Evolutionary conservation across 169 alveolate species (phyloP), one percentile per base, ranked within the genome.

Genomic region (Cryptosporidium viatorum): DNA sequence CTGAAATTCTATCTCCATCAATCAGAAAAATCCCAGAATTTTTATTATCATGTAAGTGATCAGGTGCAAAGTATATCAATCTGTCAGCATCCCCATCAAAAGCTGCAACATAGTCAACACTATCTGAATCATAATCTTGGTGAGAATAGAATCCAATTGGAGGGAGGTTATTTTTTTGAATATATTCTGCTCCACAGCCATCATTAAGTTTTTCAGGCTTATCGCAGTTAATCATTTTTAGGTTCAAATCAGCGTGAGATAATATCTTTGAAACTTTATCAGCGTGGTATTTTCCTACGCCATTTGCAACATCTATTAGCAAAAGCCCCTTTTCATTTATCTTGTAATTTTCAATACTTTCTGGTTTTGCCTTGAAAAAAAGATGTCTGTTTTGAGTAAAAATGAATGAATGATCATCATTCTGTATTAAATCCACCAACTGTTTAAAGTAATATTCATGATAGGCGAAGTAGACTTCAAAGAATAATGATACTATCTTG

Each of bases 31-130:
- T 84, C 23, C 62, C 69, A 73, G 65, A 41, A 45, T 35, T 84
- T 26, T 52, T 84, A 62, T 69, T 70, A 3, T 37, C 23, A 33
- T 65, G 52, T 2, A 31, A n/a, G 14, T 35, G 50, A 37, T 65
- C 29, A 29, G 86, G 70, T 85, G 91, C 50, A 91, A 89, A 96
- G 84, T 94, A 95, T 18, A 96, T 93, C 18, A 95, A 71, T 86
- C 98, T 94, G 62, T 96, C 98, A 12, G 97, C 97, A 86, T 96
- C 98, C 6, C 98, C 98, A 92, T 96, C 95, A 18, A 93, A 74
- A 18, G 95, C 70, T 70, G 85, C 92, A 35, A 92, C 91, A 39
- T 74, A 52, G 26, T 59, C 86, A 41, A 74, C 62, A 0, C 41
- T 29, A 0, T 50, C 92, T 21, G 80, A 65, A 31, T 71, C 86